These are phyloP conservation scores for Kwoniella heveanensis DNA, from an alignment of 768 basidiomycete species.

Conservation along the genomic window DNA sequence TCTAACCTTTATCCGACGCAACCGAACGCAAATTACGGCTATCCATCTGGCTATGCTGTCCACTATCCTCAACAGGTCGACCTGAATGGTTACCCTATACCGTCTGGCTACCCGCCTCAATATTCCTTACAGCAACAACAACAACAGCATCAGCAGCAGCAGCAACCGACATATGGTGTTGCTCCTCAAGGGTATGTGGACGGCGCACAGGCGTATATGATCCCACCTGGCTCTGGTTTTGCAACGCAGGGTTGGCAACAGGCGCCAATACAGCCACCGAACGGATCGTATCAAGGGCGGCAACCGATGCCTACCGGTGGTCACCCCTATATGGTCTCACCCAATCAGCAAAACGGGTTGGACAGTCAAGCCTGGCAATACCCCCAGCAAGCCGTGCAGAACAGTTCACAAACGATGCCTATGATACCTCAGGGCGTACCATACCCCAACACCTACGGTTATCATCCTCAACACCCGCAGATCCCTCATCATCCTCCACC, in stretches of 20 bases:
- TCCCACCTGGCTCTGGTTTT: constrained; percentile 15
- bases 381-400: constrained; percentile 13
- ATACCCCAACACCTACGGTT: constrained; percentile 23
- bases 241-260: constrained; percentile 15
- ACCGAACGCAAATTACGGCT: not conserved
- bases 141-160: constrained; percentile 9
- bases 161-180: constrained; percentile 3
- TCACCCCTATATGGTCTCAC: constrained; percentile 6
- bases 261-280: not conserved
- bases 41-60: constrained; percentile 13
- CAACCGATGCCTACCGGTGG: not conserved
- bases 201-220: constrained; percentile 5
- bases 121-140: constrained; percentile 4
- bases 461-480: constrained; percentile 15
- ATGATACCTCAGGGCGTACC: constrained; percentile 41
- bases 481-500: constrained; percentile 4
- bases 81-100: constrained; percentile 14
- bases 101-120: not conserved
- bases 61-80: constrained; percentile 22
- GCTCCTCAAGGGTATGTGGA: constrained; percentile 20
- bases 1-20: constrained; percentile 14
- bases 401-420: constrained; percentile 26
- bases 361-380: constrained; percentile 19
- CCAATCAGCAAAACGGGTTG: constrained; percentile 9
- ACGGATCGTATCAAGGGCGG: not conserved